Base-by-base conservation (phyloP, 2,329 filamentous ascomycete species). In the Fusarium siculi region DNA sequence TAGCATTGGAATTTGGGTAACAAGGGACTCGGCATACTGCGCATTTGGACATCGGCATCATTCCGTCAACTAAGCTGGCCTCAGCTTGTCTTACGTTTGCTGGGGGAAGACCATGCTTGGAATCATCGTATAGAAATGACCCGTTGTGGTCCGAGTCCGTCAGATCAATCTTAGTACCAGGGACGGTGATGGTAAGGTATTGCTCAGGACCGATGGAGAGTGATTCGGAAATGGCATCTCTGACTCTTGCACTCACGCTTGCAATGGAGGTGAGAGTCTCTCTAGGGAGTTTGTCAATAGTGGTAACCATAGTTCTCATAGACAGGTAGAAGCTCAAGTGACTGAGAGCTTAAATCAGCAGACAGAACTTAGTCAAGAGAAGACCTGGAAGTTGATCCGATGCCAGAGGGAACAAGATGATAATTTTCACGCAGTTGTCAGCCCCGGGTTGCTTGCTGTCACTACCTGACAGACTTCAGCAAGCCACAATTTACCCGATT, bases 1-100 rank as follows among this genome's bases (percentile, higher is more conserved):
- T 5, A 54, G 36, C 2, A 14, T 7, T 1, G 6, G 9, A 9
- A 12, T 7, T 4, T 32, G 8, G 2, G 18, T 11, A 1, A 11
- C 11, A 16, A 21, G 3, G 12, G 16, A 7, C 2, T 14, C 3
- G 19, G 6, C 42, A 21, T 37, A 49, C 55, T 21, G 43, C 32
- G 1, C 12, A 11, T 23, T 37, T 32, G 15, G 15, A 21, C 8
- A 40, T 40, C 2, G 43, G 56, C 56, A 59, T 59, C 43, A 40
- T 40, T 18, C 16, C 3, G 7, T 50, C 25, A 12, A 59, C 43
- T 12, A 59, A 36, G 14, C 34, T 15, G 2, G 56, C 56, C 21
- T 59, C 56, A 15, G 43, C 36, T 4, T 50, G 34, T 23, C 43
- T 50, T 2, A 59, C 34, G 11, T 9, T 39, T 9, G 56, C 23